Percentiles rank a stretch among this genome's conserved stretches.
phyloP scores from a whole-genome alignment of 1,284 basidiomycete species.

The Puccinia novopanici region DNA sequence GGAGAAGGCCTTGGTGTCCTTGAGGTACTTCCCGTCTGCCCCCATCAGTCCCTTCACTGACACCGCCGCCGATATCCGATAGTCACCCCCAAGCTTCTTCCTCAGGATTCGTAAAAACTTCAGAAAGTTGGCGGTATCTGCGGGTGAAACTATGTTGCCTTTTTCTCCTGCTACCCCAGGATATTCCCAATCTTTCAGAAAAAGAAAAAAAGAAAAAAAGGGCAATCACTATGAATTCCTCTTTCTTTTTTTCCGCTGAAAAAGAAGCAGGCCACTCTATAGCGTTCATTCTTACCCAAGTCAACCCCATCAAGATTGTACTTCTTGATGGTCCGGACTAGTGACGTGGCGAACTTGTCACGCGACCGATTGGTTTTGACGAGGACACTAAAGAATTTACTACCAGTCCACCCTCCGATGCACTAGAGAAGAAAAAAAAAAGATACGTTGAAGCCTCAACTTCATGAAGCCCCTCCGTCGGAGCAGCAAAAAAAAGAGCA shows the following conservation, averaged over 20 bases:
- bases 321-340: constrained; percentile 28
- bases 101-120: constrained; percentile 34
- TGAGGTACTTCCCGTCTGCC: constrained; percentile 39
- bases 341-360: constrained; percentile 20
- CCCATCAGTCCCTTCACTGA: constrained; percentile 44
- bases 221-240: too few relatives aligned
- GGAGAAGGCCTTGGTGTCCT: constrained; percentile 27
- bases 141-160: constrained; percentile 26
- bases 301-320: constrained; percentile 43
- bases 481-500: neutral
- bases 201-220: neutral
- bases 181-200: constrained; percentile 45
- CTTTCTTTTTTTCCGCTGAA: too few relatives aligned
- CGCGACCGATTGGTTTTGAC: constrained; percentile 26
- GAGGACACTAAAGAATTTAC: constrained; percentile 33
- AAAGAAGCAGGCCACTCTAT: too few relatives aligned
- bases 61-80: constrained; percentile 42
- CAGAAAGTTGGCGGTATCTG: constrained; percentile 33
- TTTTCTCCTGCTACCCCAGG: constrained; percentile 23
- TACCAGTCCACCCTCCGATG: constrained; percentile 49
- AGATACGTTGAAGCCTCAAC: neutral
- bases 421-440: constrained; percentile 16
- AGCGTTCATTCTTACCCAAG: constrained; percentile 17
- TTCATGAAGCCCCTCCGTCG: too few relatives aligned
- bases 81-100: constrained; percentile 15